These are phyloP conservation scores for Hibiscus tridactylites DNA, from an alignment of 345 rosid genomes.

Conservation along the genomic window DNA sequence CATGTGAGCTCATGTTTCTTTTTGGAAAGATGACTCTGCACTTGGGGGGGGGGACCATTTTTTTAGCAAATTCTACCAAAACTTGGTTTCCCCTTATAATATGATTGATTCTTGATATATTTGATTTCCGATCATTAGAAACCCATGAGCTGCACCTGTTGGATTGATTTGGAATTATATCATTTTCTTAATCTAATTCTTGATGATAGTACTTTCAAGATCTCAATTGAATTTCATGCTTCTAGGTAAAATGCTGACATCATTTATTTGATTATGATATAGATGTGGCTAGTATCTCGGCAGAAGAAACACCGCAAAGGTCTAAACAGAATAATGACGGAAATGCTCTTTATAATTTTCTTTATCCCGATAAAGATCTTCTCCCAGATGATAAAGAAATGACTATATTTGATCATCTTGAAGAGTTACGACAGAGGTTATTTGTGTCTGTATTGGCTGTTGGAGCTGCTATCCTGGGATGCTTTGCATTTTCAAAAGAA, in stretches of 20 bases:
- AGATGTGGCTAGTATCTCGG: constrained; percentile 29
- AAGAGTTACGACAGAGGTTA: constrained; percentile 83
- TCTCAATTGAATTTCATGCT: neutral
- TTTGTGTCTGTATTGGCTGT: constrained; percentile 86
- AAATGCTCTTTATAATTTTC: constrained; percentile 57
- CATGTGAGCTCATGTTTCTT: too few species aligned
- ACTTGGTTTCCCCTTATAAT: neutral
- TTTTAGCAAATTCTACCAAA: neutral
- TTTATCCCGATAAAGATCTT: constrained; percentile 80
- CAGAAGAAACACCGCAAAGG: constrained; percentile 21
- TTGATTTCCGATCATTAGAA: neutral
- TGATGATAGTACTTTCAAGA: neutral
- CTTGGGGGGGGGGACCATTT: neutral
- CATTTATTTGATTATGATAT: constrained; percentile 12
- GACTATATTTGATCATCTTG: constrained; percentile 94
- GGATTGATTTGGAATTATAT: neutral
- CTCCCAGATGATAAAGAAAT: constrained; percentile 97
- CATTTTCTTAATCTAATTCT: constrained; percentile 7
- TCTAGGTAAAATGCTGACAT: neutral
- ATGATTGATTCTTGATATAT: neutral
- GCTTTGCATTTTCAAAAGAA: constrained; percentile 90
- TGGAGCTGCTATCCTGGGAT: constrained; percentile 88
- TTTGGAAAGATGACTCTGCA: too few species aligned
- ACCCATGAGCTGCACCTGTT: neutral
- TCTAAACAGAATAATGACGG: constrained; percentile 31